phyloP scores from a whole-genome alignment of 2,329 filamentous ascomycete genomes.

The Xylariomycetidae sp. region DNA sequence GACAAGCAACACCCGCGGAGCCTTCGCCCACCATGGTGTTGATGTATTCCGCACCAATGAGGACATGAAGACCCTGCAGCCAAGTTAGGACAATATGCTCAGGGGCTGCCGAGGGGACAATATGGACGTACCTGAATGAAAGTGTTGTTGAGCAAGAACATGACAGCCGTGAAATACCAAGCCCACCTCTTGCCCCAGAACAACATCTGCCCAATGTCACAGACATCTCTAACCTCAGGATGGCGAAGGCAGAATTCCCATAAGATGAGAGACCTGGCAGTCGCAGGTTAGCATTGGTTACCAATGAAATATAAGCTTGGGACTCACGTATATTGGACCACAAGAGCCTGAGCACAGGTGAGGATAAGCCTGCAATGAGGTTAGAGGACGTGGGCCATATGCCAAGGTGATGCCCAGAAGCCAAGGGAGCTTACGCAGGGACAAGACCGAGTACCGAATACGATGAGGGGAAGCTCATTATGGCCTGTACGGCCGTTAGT shows the following conservation, averaged over 20 bases:
- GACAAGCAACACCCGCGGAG: constrained; percentile 52
- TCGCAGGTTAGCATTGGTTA: constrained; percentile 1
- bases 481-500: constrained; percentile 43
- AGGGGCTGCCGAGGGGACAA: constrained; percentile 4
- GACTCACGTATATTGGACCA: constrained; percentile 81
- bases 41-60: constrained; percentile 80
- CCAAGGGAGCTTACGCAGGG: constrained; percentile 50
- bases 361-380: constrained; percentile 56
- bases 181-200: constrained; percentile 80
- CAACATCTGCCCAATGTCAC: constrained; percentile 91
- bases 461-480: constrained; percentile 95
- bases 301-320: constrained; percentile 31
- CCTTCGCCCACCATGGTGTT: constrained; percentile 78
- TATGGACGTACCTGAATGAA: constrained; percentile 63
- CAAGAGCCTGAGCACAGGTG: constrained; percentile 69
- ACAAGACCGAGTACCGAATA: constrained; percentile 85
- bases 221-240: constrained; percentile 87
- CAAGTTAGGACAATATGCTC: constrained; percentile 9
- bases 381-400: constrained; percentile 11
- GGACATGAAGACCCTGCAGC: constrained; percentile 68
- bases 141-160: constrained; percentile 93
- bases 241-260: constrained; percentile 84
- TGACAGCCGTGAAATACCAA: constrained; percentile 67
- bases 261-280: constrained; percentile 18
- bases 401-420: constrained; percentile 8